These are phyloP conservation scores for Lachancea quebecensis DNA, from an alignment of 805 yeast species.

Conservation along the genomic window DNA sequence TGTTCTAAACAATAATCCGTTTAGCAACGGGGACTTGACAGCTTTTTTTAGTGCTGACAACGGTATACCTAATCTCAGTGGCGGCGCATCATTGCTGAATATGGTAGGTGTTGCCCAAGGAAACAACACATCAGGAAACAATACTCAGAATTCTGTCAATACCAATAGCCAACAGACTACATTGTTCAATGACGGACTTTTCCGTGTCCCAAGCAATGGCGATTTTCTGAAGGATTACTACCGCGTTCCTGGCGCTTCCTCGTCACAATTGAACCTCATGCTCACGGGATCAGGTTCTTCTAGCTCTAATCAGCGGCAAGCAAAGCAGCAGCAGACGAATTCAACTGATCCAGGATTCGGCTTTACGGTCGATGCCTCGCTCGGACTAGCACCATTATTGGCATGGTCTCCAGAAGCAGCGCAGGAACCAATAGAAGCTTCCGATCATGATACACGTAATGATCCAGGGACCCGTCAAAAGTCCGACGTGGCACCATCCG, in stretches of 20 bases:
- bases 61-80: not conserved
- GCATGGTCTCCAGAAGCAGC: slow-evolving; percentile 32
- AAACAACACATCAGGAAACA: not conserved
- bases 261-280: slow-evolving; percentile 15
- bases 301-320: not conserved
- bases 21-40: slow-evolving; percentile 19
- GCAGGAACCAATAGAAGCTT: slow-evolving; percentile 4
- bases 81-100: slow-evolving; percentile 5
- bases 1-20: slow-evolving; percentile 23
- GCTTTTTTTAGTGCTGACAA: slow-evolving; percentile 13
- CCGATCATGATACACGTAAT: not conserved
- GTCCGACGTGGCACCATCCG: not conserved
- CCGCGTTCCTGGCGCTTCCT: slow-evolving; percentile 10
- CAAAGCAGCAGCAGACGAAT: not conserved
- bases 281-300: slow-evolving; percentile 2
- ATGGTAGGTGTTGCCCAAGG: not conserved
- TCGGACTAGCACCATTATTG: slow-evolving; percentile 65
- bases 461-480: not conserved
- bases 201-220: slow-evolving; percentile 24
- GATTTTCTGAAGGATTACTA: slow-evolving; percentile 20
- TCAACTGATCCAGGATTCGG: slow-evolving; percentile 34
- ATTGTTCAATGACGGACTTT: slow-evolving; percentile 15
- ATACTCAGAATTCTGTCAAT: too few relatives aligned
- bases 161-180: too few relatives aligned
- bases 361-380: slow-evolving; percentile 76